Evolutionary conservation across 345 rosid species (phyloP).

Genomic region (Crucihimalaya himalaica): DNA sequence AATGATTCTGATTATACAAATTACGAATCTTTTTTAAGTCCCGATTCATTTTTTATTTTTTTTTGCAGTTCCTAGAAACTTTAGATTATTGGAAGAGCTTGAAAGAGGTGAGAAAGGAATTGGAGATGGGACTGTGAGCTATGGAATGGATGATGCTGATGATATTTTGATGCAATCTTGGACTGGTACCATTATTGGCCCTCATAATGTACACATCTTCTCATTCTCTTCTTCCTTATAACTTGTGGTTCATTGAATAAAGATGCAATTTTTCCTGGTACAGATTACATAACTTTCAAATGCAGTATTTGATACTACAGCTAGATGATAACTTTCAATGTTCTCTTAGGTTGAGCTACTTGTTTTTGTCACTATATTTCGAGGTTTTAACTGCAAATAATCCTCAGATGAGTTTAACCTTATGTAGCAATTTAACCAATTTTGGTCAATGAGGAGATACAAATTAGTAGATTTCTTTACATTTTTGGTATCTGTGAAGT

Average conservation of each 20-base stretch:
- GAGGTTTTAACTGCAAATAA: neutral
- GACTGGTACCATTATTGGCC: constrained; percentile 85
- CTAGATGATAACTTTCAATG: neutral
- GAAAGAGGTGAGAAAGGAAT: constrained; percentile 92
- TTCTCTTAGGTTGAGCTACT: neutral
- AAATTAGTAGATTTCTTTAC: neutral
- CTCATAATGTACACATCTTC: constrained; percentile 57
- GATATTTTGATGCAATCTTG: constrained; percentile 85
- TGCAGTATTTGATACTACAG: neutral
- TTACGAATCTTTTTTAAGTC: neutral
- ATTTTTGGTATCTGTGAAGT: neutral
- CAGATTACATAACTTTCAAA: too few species aligned
- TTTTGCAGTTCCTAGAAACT: constrained; percentile 69
- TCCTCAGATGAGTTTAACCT: neutral
- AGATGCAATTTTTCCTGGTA: neutral
- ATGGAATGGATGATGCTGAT: constrained; percentile 89
- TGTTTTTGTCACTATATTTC: neutral
- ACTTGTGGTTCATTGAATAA: neutral
- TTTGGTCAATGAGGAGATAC: neutral
- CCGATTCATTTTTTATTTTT: neutral
- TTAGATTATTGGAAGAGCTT: constrained; percentile 84
- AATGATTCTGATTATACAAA: neutral
- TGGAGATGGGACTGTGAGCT: constrained; percentile 86
- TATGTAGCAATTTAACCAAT: neutral
- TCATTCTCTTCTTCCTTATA: neutral